These are phyloP conservation scores for Globisporangium acanthophoron DNA, from an alignment of 352 stramenopile species.

Conservation along the genomic window DNA sequence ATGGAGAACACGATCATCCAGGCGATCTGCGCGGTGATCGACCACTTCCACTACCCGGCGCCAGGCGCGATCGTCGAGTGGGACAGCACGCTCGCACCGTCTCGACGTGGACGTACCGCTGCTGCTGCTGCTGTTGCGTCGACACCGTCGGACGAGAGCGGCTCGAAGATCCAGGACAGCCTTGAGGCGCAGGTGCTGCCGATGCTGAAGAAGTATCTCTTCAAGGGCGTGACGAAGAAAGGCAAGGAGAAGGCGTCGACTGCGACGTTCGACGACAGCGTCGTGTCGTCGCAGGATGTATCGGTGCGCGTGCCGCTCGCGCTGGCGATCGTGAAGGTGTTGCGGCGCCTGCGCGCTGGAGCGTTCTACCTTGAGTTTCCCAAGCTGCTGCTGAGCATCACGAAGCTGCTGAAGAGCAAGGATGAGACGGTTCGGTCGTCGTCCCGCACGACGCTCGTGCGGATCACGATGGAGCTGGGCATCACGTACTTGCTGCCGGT, in stretches of 20 bases:
- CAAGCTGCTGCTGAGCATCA: constrained; percentile 90
- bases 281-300: constrained; percentile 40
- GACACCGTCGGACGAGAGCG: constrained; percentile 15
- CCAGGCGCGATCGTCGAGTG: constrained; percentile 33
- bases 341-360: constrained; percentile 87
- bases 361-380: constrained; percentile 93
- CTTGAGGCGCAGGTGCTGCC: constrained; percentile 79
- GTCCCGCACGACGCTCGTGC: constrained; percentile 91
- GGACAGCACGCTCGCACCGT: constrained; percentile 16
- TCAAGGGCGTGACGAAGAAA: constrained; percentile 72
- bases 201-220: constrained; percentile 82
- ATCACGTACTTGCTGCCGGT: constrained; percentile 80
- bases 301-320: constrained; percentile 91
- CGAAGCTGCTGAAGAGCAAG: constrained; percentile 86
- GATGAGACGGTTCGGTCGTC: constrained; percentile 91
- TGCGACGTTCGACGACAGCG: constrained; percentile 43
- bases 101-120: constrained; percentile 2
- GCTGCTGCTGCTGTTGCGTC: constrained; percentile 7
- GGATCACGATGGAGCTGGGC: constrained; percentile 91
- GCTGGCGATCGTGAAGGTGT: constrained; percentile 96
- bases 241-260: constrained; percentile 18
- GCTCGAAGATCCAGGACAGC: constrained; percentile 72
- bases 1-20: constrained; percentile 89
- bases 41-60: constrained; percentile 94
- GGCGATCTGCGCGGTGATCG: constrained; percentile 92